phyloP scores from a whole-genome alignment of 345 rosid genomes.

The Iberis pinnata region DNA sequence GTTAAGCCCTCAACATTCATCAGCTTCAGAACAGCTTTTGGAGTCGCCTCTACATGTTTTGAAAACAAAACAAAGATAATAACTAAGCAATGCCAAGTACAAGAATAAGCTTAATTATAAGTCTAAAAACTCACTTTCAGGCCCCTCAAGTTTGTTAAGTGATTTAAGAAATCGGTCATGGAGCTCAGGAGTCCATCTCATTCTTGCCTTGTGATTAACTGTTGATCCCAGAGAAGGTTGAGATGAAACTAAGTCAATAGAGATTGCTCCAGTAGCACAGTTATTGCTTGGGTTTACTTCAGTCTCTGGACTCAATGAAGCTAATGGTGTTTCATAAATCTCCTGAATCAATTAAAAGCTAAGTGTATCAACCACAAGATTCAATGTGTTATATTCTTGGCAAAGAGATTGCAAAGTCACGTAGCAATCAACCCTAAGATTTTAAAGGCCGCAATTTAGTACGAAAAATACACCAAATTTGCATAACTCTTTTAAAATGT shows the following conservation, averaged over 20 bases:
- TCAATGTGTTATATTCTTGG: too few relatives aligned
- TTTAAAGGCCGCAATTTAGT: too few relatives aligned
- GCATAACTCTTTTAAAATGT: too few relatives aligned
- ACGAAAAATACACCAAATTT: too few relatives aligned
- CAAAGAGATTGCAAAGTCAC: too few relatives aligned
- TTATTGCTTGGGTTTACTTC: slow-evolving; percentile 32
- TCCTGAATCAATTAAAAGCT: slow-evolving; percentile 46
- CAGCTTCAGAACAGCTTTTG: slow-evolving; percentile 81
- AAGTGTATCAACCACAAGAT: slow-evolving; percentile 1
- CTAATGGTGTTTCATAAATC: slow-evolving; percentile 50
- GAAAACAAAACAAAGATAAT: background rate
- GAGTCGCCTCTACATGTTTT: slow-evolving; percentile 65
- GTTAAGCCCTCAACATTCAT: slow-evolving; percentile 86
- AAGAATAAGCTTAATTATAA: background rate
- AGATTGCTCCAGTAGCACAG: slow-evolving; percentile 27
- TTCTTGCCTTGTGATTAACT: slow-evolving; percentile 60
- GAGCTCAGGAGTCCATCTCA: slow-evolving; percentile 96
- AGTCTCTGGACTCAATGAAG: slow-evolving; percentile 31
- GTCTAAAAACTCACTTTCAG: slow-evolving; percentile 61
- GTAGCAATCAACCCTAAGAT: too few relatives aligned
- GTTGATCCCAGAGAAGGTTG: slow-evolving; percentile 40
- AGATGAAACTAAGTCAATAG: slow-evolving; percentile 39
- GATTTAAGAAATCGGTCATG: slow-evolving; percentile 67
- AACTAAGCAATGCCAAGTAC: background rate
- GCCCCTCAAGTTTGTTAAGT: slow-evolving; percentile 71